Conservation (phyloP, 192 early-diverging fungal species). For the Backusella macrospora region DNA sequence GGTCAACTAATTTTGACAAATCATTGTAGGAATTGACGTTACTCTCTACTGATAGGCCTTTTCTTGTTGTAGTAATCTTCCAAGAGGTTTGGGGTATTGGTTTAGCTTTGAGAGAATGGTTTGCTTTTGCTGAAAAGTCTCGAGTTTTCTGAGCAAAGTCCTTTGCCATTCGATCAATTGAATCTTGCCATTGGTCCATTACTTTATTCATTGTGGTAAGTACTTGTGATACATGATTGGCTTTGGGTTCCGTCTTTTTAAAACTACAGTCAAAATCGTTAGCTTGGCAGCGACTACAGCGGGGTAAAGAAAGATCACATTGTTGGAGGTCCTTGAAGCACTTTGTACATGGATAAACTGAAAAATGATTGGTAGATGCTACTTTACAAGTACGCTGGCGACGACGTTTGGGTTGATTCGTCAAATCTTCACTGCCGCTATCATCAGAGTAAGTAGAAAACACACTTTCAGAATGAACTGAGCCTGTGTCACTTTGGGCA, state of each 20-base stretch:
- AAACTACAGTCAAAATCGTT: constrained; percentile 39
- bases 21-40: constrained; percentile 42
- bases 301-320: constrained; percentile 38
- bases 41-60: constrained; percentile 39
- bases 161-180: constrained; percentile 40
- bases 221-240: constrained; percentile 40
- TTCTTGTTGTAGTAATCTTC: constrained; percentile 38
- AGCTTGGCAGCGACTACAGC: constrained; percentile 35
- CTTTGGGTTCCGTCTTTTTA: constrained; percentile 38
- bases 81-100: constrained; percentile 35
- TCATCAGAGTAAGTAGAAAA: constrained; percentile 12
- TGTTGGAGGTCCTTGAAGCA: constrained; percentile 44
- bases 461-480: not conserved
- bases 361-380: constrained; percentile 24
- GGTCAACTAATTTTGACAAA: constrained; percentile 40
- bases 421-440: not conserved
- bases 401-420: not conserved
- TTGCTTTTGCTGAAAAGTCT: constrained; percentile 32
- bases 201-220: constrained; percentile 43
- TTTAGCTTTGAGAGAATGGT: constrained; percentile 32
- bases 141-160: constrained; percentile 39
- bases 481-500: constrained; percentile 2
- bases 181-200: constrained; percentile 44
- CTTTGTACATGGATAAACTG: constrained; percentile 44
- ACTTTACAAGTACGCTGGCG: not conserved